Evolutionary conservation across 2,329 filamentous ascomycete genomes (phyloP).

Genomic region (Alternaria tenuissima): DNA sequence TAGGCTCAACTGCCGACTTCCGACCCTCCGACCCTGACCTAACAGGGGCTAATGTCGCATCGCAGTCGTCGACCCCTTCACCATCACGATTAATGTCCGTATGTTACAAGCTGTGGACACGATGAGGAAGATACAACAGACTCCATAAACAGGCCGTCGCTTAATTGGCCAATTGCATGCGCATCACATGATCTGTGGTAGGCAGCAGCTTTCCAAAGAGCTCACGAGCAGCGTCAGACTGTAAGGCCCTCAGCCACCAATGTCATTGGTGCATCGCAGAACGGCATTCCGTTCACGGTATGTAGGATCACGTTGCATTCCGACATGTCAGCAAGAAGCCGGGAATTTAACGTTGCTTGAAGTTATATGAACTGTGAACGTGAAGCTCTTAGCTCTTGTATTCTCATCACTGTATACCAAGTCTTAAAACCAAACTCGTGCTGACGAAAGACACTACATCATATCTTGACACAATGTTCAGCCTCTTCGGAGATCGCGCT

Average conservation of each 20-base stretch:
- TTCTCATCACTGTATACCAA: neutral
- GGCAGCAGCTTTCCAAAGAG: neutral
- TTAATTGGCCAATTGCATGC: neutral
- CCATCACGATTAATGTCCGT: neutral
- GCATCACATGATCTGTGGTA: neutral
- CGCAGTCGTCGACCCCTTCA: slow-evolving; percentile 11
- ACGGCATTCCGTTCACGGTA: neutral
- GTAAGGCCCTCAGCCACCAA: neutral
- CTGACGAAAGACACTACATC: neutral
- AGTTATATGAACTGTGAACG: neutral
- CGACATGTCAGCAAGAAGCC: slow-evolving; percentile 1
- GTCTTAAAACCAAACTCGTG: neutral
- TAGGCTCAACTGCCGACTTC: slow-evolving; percentile 13
- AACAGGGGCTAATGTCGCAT: slow-evolving; percentile 9
- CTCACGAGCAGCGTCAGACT: neutral
- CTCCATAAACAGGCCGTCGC: neutral
- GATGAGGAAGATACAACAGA: neutral
- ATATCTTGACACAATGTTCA: slow-evolving; percentile 14
- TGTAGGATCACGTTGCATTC: neutral
- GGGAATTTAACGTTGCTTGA: neutral
- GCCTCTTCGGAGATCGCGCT: slow-evolving; percentile 10
- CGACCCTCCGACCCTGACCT: slow-evolving; percentile 7
- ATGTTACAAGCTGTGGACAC: neutral
- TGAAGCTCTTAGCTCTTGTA: neutral
- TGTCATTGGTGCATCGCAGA: neutral